A percentile compares a stretch with the other conserved stretches of the same genome.
phyloP scores from a whole-genome alignment of 176 grass and related monocot genomes.

The Paspalum notatum region DNA sequence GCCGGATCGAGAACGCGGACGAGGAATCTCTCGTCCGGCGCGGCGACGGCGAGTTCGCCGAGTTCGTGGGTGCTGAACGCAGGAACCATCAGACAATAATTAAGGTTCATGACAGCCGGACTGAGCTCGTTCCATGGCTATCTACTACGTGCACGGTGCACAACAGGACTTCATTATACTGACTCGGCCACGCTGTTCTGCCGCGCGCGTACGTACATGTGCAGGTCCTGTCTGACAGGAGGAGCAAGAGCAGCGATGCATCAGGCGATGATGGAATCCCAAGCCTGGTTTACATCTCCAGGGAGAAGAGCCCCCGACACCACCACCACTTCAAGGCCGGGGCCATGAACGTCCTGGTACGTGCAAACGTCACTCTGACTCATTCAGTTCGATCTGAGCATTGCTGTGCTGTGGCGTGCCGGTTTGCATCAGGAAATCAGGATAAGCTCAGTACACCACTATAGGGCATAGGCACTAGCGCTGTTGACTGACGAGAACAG shows the following conservation, averaged over 20 bases:
- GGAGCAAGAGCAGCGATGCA: neutral
- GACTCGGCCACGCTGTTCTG: neutral
- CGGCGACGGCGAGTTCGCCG: slow-evolving; percentile 21
- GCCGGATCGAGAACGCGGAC: slow-evolving; percentile 46
- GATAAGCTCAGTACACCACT: too few relatives aligned
- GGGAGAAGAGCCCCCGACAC: slow-evolving; percentile 48
- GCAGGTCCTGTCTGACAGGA: slow-evolving; percentile 55
- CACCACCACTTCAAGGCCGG: slow-evolving; percentile 62
- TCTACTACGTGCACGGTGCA: too few relatives aligned
- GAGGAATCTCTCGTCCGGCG: slow-evolving; percentile 21
- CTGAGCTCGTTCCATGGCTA: too few relatives aligned
- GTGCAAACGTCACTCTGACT: too few relatives aligned
- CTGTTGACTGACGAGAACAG: too few relatives aligned
- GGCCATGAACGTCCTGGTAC: slow-evolving; percentile 60
- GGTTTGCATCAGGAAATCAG: too few relatives aligned
- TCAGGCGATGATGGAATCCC: slow-evolving; percentile 34
- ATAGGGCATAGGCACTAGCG: too few relatives aligned
- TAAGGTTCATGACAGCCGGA: slow-evolving; percentile 35
- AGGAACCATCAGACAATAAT: slow-evolving; percentile 52
- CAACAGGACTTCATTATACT: neutral
- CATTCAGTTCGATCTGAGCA: too few relatives aligned
- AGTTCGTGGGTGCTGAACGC: slow-evolving; percentile 44
- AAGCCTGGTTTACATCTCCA: slow-evolving; percentile 51
- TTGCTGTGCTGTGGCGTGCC: too few relatives aligned
- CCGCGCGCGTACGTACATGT: neutral